Evolutionary conservation across 768 basidiomycete species (phyloP), one percentile per base, ranked within the genome.

Genomic region (Gelatoporia subvermispora): DNA sequence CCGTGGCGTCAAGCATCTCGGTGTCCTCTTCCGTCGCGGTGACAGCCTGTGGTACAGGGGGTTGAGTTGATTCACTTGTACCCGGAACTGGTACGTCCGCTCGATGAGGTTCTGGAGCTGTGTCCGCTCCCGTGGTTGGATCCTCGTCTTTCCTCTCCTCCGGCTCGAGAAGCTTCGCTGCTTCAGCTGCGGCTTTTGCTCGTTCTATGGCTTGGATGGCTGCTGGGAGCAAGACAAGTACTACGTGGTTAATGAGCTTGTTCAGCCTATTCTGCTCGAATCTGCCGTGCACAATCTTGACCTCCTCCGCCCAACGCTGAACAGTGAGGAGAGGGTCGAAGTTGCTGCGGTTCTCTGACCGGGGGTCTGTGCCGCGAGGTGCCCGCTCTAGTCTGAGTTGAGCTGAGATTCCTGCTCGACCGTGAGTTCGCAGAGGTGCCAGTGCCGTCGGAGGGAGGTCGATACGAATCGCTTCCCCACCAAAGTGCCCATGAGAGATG

Each of bases 281-380:
- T 54, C 82, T 82, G 15, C 88, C 85, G 49, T 92, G 84, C 20
- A 89, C 68, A 25, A 89, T 82, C 60, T 87, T 89, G 51, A 80
- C 82, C 65, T 95, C 93, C 61, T 95, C 93, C 1, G 78, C 71
- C 94, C 94, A 97, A 49, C 94, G 79, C 58, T 91, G 88, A 24
- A 84, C 62, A 1, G 93, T 95, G 9, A 88, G 73, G 47, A 90
- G 68, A 1, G 93, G 91, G 25, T 88, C 83, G 42, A 92, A 84
- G 15, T 22, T 41, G 8, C 55, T 54, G 34, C 81, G 81, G 35
- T 68, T 75, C 51, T 82, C 79, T 5, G 67, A 35, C 7, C 67
- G 59, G 7, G 41, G 67, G 51, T 56, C 77, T 58, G 47, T 73
- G 54, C 31, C 44, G 38, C 74, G 71, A 10, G 74, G 63, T 15